Evolutionary conservation across 371 early-diverging fungal genomes (phyloP), one percentile per base, ranked within the genome.

Genomic region (Circinella minor): DNA sequence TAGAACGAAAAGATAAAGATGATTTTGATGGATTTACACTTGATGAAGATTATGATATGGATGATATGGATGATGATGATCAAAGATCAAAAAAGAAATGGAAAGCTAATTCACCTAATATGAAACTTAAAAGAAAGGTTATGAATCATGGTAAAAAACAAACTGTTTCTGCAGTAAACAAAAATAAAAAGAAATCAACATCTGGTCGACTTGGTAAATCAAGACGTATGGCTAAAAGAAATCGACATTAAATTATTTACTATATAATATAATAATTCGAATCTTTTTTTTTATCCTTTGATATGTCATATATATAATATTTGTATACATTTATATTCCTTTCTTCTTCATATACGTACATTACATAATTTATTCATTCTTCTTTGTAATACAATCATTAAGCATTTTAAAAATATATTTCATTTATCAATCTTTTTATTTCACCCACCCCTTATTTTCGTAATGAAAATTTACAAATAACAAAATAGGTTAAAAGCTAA

Each of bases 131-230:
- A 27, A 54, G 65, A 55, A 51, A 36, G 61, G 15, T n/a, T 18
- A 20, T 27, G 9, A 36, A 43, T 18, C 48, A 49, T 36, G 51
- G 49, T n/a, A 65, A 55, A 5, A n/a, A 54, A 20, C 43, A 63
- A 27, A 37, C 36, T 18, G 8, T 49, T 8, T 51, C 68, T 36
- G 54, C 62, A 51, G 38, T 68, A 46, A 54, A 62, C 27, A 27
- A 27, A 37, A 20, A 14, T 54, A 60, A 63, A 36, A 78, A 78
- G 55, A 73, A 71, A 49, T 60, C 75, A 46, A 55, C 73, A 46
- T 62, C 73, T 15, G 70, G 74, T 46, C 71, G 81, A 55, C 81
- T 79, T 6, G 81, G 81, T 64, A 81, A 81, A 46, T 68, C 79
- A 60, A 74, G 72, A 67, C 77, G 81, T 63, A 69, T 68, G 68